Percentiles rank a stretch among this genome's conserved stretches.
Evolutionary conservation across 2,329 filamentous ascomycete genomes (phyloP).

Genomic region (Harringtonia lauricola): DNA sequence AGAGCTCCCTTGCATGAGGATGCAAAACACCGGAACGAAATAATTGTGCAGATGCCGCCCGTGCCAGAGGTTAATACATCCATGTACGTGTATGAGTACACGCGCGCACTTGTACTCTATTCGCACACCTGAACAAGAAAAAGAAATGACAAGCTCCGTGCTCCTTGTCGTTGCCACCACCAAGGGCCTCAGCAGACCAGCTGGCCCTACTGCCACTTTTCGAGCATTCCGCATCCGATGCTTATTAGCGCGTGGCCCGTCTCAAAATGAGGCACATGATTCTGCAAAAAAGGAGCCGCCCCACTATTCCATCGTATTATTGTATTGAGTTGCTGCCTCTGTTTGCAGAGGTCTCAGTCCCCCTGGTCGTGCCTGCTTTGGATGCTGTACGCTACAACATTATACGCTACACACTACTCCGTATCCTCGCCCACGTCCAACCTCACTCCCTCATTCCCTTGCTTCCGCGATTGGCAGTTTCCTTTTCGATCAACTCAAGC

Average conservation of each 20-base stretch:
- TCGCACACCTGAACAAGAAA: no score
- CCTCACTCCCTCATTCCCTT: no score
- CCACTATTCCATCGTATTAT: constrained; percentile 9
- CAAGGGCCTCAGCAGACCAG: constrained; percentile 10
- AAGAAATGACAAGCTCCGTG: not conserved
- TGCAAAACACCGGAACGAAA: no score
- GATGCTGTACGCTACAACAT: not conserved
- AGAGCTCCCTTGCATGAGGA: no score
- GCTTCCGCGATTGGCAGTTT: no score
- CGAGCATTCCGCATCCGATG: constrained; percentile 24
- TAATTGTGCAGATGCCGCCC: no score
- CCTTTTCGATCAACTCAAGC: no score
- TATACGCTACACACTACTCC: no score
- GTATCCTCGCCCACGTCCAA: no score
- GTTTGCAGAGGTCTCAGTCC: not conserved
- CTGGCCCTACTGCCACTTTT: not conserved
- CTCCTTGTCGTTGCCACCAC: not conserved
- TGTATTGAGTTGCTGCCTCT: not conserved
- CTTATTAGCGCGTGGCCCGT: constrained; percentile 27
- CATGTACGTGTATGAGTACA: no score
- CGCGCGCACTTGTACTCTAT: no score
- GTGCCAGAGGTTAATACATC: no score
- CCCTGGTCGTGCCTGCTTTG: not conserved
- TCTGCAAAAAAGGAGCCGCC: constrained; percentile 19
- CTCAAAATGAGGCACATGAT: constrained; percentile 35